Percentiles rank a stretch among this genome's conserved stretches.
Evolutionary conservation across 2,329 filamentous ascomycete genomes (phyloP).

Genomic region (Drechslerella dactyloides): DNA sequence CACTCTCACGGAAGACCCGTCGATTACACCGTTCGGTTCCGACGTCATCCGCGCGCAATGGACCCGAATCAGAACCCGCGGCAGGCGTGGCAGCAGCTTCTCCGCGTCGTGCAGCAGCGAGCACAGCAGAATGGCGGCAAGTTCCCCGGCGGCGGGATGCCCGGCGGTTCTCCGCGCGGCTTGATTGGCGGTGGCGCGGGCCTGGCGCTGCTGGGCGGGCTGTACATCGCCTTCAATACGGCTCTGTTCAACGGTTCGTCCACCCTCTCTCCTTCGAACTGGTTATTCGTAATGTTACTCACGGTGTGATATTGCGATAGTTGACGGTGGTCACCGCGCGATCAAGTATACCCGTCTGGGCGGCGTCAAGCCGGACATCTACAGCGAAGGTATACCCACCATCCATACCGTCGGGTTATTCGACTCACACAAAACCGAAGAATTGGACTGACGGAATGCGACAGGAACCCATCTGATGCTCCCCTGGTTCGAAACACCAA

Average conservation of each 20-base stretch:
- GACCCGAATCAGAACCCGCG: conserved; percentile 63
- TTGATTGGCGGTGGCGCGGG: conserved; percentile 65
- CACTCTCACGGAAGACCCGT: not conserved
- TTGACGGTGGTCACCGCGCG: conserved; percentile 96
- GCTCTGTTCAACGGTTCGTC: conserved; percentile 71
- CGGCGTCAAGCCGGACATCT: conserved; percentile 96
- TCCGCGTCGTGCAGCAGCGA: conserved; percentile 60
- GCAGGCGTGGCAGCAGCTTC: conserved; percentile 70
- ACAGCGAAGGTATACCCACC: conserved; percentile 74
- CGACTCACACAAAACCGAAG: too few species aligned
- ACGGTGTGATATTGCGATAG: conserved; percentile 59
- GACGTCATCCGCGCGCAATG: conserved; percentile 45
- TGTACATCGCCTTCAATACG: conserved; percentile 66
- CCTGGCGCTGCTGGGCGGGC: conserved; percentile 65
- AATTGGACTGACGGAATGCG: conserved; percentile 14
- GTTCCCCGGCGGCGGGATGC: conserved; percentile 61
- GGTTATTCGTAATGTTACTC: not conserved
- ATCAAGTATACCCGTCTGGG: conserved; percentile 96
- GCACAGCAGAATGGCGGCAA: conserved; percentile 63
- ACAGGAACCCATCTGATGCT: conserved; percentile 88
- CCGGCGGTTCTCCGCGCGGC: conserved; percentile 60
- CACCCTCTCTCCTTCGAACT: conserved; percentile 43
- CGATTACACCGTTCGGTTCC: not conserved
- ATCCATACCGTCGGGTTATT: not conserved
- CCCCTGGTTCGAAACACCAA: conserved; percentile 95